Conservation (phyloP, 495 filamentous ascomycete species). For the Penicillium silybi region DNA sequence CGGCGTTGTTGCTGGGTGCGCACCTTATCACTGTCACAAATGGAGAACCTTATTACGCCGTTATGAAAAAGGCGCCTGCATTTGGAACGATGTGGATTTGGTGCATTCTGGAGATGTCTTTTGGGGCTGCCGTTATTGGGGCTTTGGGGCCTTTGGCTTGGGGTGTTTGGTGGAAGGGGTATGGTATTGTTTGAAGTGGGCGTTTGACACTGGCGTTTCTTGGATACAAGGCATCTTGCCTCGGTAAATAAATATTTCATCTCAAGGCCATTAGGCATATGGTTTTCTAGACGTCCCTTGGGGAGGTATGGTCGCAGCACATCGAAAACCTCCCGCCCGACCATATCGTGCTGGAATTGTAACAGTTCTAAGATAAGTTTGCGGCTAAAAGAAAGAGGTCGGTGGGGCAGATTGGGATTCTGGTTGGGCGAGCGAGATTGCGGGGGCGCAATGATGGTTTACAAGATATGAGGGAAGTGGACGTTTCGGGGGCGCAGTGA, state of each 20-base stretch:
- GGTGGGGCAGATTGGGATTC: no score
- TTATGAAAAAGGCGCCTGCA: slow-evolving; percentile 89
- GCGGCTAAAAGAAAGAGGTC: no score
- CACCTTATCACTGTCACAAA: slow-evolving; percentile 82
- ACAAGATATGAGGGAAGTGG: no score
- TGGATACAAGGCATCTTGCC: no score
- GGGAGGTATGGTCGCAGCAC: neutral
- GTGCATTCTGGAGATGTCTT: slow-evolving; percentile 83
- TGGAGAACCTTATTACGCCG: slow-evolving; percentile 69
- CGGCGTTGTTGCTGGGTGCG: slow-evolving; percentile 64
- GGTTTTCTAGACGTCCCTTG: neutral
- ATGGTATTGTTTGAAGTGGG: slow-evolving; percentile 49
- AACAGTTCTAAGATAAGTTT: no score
- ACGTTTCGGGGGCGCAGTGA: no score
- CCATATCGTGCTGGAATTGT: no score
- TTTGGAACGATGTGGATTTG: slow-evolving; percentile 93
- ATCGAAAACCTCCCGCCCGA: slow-evolving; percentile 2
- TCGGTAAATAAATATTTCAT: no score
- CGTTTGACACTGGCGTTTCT: neutral
- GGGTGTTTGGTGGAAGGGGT: slow-evolving; percentile 66
- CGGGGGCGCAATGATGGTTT: no score
- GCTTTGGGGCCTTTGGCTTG: slow-evolving; percentile 55
- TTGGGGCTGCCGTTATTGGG: slow-evolving; percentile 57
- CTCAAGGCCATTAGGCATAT: no score
- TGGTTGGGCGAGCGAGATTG: no score